These are phyloP conservation scores for Fusarium brevicatenulatum DNA, from an alignment of 2,329 filamentous ascomycete genomes.

Conservation along the genomic window DNA sequence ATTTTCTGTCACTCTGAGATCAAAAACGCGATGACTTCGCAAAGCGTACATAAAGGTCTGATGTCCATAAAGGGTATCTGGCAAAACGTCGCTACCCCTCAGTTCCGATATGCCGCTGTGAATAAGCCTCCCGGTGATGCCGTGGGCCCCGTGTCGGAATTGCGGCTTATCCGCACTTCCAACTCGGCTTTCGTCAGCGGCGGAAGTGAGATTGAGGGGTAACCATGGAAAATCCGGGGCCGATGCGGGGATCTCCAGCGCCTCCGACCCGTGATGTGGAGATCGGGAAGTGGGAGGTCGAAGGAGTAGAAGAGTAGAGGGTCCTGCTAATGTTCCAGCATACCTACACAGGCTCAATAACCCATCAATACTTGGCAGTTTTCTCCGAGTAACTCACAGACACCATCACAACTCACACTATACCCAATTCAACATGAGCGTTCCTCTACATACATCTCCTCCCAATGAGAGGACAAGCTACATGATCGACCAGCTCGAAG, in stretches of 20 bases:
- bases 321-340: background rate
- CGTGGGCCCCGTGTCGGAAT: background rate
- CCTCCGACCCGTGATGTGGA: background rate
- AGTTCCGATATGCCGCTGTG: background rate
- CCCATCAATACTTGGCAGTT: background rate
- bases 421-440: conserved; percentile 40
- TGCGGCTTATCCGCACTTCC: background rate
- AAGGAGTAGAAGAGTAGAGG: background rate
- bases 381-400: too few species aligned
- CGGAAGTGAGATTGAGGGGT: background rate
- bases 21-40: accelerated
- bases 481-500: conserved; percentile 60
- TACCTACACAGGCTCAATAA: too few species aligned
- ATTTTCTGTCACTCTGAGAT: background rate
- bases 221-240: background rate
- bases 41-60: background rate
- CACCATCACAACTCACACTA: background rate
- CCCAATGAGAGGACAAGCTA: conserved; percentile 53
- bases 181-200: background rate
- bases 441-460: conserved; percentile 48
- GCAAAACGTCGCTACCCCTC: too few species aligned
- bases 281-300: background rate
- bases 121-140: background rate
- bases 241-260: background rate
- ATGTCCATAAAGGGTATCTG: background rate